Evolutionary conservation across 768 basidiomycete genomes (phyloP), one percentile per base, ranked within the genome.

Genomic region (Chalciporus sphaerocephalus): DNA sequence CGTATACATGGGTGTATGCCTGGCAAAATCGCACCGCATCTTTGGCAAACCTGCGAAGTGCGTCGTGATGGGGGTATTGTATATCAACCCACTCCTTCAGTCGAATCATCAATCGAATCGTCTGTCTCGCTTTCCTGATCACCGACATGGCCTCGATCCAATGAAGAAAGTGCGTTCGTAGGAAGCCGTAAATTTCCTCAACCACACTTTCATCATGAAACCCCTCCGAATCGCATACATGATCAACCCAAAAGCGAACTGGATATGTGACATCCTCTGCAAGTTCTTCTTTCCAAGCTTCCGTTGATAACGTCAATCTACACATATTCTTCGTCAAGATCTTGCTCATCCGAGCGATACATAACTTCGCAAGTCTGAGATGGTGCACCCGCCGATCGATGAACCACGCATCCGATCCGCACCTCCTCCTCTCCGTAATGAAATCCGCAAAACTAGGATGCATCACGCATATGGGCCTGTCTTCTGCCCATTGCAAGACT

Each of bases 401-500:
- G 16, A 56, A 66, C 59, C 65, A 65, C 1, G 42, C 51, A 15
- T 62, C 57, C 6, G 52, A 56, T 4, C 53, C 50, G 35, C 63
- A 68, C 9, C 68, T 55, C 18, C 55, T 50, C 36, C 18, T 46
- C 38, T 68, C 58, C 20, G 61, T 61, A 28, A 69, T 51, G 32
- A 69, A 69, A 40, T 69, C 67, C 5, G 49, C 51, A 18, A 69
- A 66, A 21, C 65, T 67, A 0, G 67, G 58, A 42, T 69, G 68
- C 48, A 61, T 58, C 2, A 64, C 55, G 13, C 46, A 57, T 35
- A 69, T 62, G n/a, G 59, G 56, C 16, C 57, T 49, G 28, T 56
- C 54, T 24, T 57, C 46, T 2, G 51, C 50, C 60, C 62, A 64
- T 23, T 57, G 65, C 40, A 65, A 40, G 17, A 65, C 53, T 20